phyloP scores from a whole-genome alignment of 192 early-diverging fungal genomes.

The Coemansia erecta region DNA sequence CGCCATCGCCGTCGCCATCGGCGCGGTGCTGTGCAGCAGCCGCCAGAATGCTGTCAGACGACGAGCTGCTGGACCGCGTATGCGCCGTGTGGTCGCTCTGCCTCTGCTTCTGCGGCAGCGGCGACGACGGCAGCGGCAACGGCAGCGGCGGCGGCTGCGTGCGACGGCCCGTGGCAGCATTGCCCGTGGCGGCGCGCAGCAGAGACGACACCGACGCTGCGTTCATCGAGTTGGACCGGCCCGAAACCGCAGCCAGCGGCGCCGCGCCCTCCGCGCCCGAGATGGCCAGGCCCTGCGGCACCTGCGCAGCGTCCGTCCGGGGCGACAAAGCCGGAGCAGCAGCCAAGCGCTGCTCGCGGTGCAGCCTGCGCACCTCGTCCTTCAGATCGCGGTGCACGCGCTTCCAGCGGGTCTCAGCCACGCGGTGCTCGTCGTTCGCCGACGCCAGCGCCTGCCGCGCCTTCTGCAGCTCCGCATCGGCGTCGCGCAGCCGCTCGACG shows the following conservation, averaged over 20 bases:
- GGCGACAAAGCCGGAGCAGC: not conserved
- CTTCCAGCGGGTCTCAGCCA: constrained; percentile 52
- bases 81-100: constrained; percentile 7
- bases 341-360: constrained; percentile 23
- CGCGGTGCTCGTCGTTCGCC: constrained; percentile 37
- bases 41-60: constrained; percentile 11
- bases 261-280: not conserved
- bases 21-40: too few relatives aligned
- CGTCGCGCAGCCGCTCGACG: constrained; percentile 41
- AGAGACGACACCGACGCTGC: constrained; percentile 48
- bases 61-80: constrained; percentile 32
- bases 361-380: constrained; percentile 49
- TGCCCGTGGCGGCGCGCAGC: constrained; percentile 45
- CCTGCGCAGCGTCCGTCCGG: not conserved
- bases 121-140: not conserved
- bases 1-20: constrained; percentile 3
- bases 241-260: constrained; percentile 1
- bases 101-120: not conserved
- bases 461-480: constrained; percentile 26
- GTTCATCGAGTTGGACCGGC: constrained; percentile 48
- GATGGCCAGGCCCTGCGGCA: not conserved
- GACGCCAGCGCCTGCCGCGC: constrained; percentile 28
- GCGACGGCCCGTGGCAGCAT: constrained; percentile 15
- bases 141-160: constrained; percentile 5
- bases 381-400: constrained; percentile 51